A percentile compares a stretch with the other conserved stretches of the same genome.
phyloP scores from a whole-genome alignment of 1,284 basidiomycete genomes.

The Marasmius sp. region DNA sequence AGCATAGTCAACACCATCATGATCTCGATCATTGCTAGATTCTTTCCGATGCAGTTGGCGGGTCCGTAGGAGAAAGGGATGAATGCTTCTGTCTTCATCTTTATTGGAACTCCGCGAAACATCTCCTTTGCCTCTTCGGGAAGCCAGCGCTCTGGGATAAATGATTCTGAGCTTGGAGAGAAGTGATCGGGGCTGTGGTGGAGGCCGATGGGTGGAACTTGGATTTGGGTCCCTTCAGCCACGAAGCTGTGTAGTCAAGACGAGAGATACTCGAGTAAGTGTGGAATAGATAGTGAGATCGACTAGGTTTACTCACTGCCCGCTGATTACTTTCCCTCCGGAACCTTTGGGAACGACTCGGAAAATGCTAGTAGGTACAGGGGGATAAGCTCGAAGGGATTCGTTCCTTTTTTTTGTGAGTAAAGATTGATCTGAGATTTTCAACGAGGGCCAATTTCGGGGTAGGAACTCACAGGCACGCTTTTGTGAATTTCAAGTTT shows the following conservation, averaged over 20 bases:
- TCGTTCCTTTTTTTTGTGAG: neutral
- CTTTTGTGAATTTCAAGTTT: neutral
- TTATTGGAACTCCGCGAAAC: neutral
- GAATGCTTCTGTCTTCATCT: constrained; percentile 18
- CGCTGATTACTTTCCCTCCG: neutral
- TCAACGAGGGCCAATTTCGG: no score
- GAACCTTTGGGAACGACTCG: neutral
- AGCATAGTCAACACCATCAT: constrained; percentile 22
- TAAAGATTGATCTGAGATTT: no score
- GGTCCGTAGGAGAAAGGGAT: constrained; percentile 32
- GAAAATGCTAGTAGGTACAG: neutral
- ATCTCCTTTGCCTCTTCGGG: neutral
- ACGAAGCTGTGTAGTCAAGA: no score
- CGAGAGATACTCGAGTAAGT: no score
- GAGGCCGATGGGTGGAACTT: neutral
- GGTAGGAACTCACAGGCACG: neutral
- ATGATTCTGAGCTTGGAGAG: neutral
- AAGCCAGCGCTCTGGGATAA: neutral
- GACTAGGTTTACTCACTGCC: neutral
- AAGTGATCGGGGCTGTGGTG: neutral
- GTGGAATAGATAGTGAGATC: neutral
- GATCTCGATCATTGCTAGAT: constrained; percentile 27
- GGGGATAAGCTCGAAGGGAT: neutral
- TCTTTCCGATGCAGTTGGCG: constrained; percentile 28
- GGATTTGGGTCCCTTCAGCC: neutral